Conservation (phyloP, 345 rosid species). For the Hibiscus trionum region DNA sequence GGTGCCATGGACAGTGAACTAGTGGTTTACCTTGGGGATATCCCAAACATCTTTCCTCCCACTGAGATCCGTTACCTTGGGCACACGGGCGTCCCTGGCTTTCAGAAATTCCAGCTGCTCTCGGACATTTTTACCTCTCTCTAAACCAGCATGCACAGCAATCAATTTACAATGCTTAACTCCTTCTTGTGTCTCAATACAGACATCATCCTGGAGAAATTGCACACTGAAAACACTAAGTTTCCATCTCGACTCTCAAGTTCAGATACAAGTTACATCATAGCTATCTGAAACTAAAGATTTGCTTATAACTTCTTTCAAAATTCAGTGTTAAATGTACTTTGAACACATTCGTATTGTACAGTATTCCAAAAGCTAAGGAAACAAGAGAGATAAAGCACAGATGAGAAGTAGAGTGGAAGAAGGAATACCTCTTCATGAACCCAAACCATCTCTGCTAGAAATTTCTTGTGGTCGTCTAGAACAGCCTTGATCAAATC, state of each 20-base stretch:
- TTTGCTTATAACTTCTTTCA: not conserved
- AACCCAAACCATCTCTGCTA: slow-evolving; percentile 74
- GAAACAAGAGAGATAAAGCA: not conserved
- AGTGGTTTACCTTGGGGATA: slow-evolving; percentile 54
- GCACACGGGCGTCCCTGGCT: slow-evolving; percentile 48
- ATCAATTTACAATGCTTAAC: slow-evolving; percentile 53
- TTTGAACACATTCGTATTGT: not conserved
- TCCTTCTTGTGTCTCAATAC: slow-evolving; percentile 44
- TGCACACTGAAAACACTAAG: not conserved
- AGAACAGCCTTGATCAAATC: slow-evolving; percentile 76
- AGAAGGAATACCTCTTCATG: slow-evolving; percentile 60
- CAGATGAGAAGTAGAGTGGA: not conserved
- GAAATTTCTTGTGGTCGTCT: slow-evolving; percentile 78
- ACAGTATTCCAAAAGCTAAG: not conserved
- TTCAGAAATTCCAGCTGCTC: slow-evolving; percentile 51
- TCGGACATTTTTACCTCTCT: slow-evolving; percentile 39
- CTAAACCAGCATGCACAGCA: slow-evolving; percentile 75
- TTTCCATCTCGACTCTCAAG: not conserved
- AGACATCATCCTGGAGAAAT: slow-evolving; percentile 55
- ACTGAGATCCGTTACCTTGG: slow-evolving; percentile 53
- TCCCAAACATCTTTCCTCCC: slow-evolving; percentile 76
- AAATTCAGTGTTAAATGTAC: not conserved
- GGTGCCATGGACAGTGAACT: not conserved
- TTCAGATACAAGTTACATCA: not conserved
- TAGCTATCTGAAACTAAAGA: not conserved